Evolutionary conservation across 2,329 filamentous ascomycete species (phyloP), one percentile per base, ranked within the genome.

Genomic region (Penicillium vulpinum): DNA sequence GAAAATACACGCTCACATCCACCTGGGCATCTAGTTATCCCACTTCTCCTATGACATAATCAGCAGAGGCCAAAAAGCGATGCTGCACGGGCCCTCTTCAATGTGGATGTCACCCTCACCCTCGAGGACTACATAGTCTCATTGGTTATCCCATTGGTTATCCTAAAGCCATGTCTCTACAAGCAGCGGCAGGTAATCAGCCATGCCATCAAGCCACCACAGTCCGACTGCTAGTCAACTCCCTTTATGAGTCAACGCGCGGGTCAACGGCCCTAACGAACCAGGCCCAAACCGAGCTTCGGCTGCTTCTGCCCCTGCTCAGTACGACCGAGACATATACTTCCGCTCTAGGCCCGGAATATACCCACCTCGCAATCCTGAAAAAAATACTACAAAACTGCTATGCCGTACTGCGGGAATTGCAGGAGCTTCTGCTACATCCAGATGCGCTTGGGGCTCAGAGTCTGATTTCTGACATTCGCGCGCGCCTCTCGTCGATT

Each of bases 231-330:
- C 43, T 65, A 28, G 54, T 50, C 24, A 49, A 45, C 33, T 55
- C 53, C 9, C 57, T 65, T 5, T 60, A 60, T 31, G 44, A 62
- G 39, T 57, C 56, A 35, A 63, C 56, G 29, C 39, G 51, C n/a
- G 18, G 31, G 10, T 58, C 61, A 28, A 47, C 55, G 4, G 51
- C 56, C 11, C 39, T 57, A 11, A 51, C 57, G n/a, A 63, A 54
- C 35, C 61, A 60, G 29, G 51, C 49, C 5, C 49, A 56, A 4
- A 54, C 57, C 24, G 62, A 65, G 28, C 51, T 65, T n/a, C 49
- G 38, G 7, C 36, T 63, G 24, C 56, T 65, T 22, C 41, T 57
- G 16, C 24, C 45, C 1, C 45, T 59, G 4, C 21, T 62, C 8
- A 18, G 22, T 18, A 41, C 35, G 1, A 56, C 61, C 5, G 56